Conservation (phyloP, 2,329 filamentous ascomycete species). For the Xylaria sp. region DNA sequence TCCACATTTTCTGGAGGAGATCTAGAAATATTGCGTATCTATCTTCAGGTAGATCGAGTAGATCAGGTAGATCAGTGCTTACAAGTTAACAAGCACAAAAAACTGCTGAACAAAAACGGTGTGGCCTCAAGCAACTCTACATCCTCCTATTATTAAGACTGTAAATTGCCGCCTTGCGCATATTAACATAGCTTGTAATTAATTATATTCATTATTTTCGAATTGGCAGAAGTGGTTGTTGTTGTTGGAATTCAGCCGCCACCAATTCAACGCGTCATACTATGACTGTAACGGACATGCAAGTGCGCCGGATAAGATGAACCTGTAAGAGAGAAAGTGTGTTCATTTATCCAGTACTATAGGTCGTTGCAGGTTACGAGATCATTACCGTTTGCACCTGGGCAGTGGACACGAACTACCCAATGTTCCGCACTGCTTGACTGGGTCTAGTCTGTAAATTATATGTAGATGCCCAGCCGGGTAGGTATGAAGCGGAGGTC, state of each 20-base stretch:
- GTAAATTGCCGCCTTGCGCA: neutral
- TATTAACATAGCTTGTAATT: neutral
- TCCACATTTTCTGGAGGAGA: neutral
- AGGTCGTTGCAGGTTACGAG: no score
- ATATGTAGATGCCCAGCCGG: no score
- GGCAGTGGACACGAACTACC: no score
- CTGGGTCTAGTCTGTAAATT: no score
- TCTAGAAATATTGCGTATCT: neutral
- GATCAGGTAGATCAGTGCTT: neutral
- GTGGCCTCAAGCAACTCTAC: neutral
- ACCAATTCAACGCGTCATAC: neutral
- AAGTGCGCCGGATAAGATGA: neutral
- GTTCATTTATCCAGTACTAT: no score
- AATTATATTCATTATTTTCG: neutral
- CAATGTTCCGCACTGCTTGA: no score
- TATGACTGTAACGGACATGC: neutral
- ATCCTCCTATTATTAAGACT: neutral
- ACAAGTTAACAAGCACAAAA: neutral
- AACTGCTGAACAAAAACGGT: neutral
- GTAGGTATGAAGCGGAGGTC: no score
- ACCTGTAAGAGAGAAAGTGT: neutral
- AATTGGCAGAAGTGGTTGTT: slow-evolving; percentile 4
- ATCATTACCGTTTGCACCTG: no score
- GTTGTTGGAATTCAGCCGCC: neutral
- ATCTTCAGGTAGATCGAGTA: neutral